phyloP scores from a whole-genome alignment of 345 rosid genomes.

The Gossypium mustelinum region DNA sequence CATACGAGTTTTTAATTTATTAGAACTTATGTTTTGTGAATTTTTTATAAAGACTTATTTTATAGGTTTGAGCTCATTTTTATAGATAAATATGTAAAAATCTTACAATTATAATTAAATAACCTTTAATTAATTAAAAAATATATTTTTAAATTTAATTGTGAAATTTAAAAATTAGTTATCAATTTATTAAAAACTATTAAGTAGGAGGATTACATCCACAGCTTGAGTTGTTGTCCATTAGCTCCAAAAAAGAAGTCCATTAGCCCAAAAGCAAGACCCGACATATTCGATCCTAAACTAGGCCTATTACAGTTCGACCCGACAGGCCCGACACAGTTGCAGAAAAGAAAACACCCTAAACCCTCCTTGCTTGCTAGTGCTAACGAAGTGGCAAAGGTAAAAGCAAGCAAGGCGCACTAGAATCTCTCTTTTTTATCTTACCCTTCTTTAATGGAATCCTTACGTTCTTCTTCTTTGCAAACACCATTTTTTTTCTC shows the following conservation, averaged over 20 bases:
- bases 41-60: too few species aligned
- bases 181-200: too few species aligned
- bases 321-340: not conserved
- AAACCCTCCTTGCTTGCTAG: not conserved
- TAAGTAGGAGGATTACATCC: too few species aligned
- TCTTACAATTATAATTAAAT: too few species aligned
- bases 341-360: not conserved
- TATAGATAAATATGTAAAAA: too few species aligned
- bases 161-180: too few species aligned
- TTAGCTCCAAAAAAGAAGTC: not conserved
- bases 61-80: too few species aligned
- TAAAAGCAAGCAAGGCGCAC: not conserved
- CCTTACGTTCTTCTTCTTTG: constrained; percentile 22
- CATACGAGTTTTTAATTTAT: too few species aligned
- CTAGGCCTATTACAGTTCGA: not conserved
- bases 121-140: too few species aligned
- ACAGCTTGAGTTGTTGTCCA: too few species aligned
- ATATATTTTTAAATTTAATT: too few species aligned
- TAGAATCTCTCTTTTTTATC: not conserved
- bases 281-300: not conserved
- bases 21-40: too few species aligned
- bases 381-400: not conserved
- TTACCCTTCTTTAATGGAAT: constrained; percentile 27
- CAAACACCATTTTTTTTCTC: constrained; percentile 22
- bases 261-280: not conserved